phyloP scores from a whole-genome alignment of 257 asterid genomes.

The Thymus quinquecostatus region DNA sequence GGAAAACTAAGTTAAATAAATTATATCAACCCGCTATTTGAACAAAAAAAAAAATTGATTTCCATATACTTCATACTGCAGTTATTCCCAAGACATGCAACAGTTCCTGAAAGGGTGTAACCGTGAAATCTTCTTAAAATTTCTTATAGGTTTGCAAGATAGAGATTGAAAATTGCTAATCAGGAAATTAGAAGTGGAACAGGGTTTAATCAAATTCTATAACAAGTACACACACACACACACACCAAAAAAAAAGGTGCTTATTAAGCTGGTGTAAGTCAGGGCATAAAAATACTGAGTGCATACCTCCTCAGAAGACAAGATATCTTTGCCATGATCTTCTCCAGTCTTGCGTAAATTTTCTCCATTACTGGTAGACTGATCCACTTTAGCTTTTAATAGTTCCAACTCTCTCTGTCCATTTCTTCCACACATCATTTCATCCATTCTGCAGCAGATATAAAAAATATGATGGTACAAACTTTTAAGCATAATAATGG shows the following conservation, averaged over 20 bases:
- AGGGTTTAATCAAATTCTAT: constrained; percentile 2
- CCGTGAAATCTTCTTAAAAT: not conserved
- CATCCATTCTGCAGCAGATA: constrained; percentile 78
- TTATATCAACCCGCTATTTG: not conserved
- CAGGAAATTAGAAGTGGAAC: not conserved
- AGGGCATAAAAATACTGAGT: constrained; percentile 24
- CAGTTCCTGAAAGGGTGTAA: not conserved
- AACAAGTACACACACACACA: not conserved
- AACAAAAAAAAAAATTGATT: not conserved
- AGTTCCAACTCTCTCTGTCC: constrained; percentile 73
- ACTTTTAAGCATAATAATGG: constrained; percentile 12
- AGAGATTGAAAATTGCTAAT: constrained; percentile 16
- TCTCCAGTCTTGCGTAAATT: constrained; percentile 50
- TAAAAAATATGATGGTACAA: constrained; percentile 26
- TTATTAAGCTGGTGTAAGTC: constrained; percentile 14
- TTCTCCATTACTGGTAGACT: constrained; percentile 49
- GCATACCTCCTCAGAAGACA: constrained; percentile 70
- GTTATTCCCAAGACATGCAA: not conserved
- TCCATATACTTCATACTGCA: not conserved
- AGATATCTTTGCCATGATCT: constrained; percentile 40
- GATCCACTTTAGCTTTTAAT: constrained; percentile 56
- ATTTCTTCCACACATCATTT: constrained; percentile 79
- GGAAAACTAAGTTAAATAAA: not conserved
- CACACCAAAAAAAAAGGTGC: too few relatives aligned
- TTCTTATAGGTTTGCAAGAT: not conserved